Base-by-base conservation (phyloP, 148 eudicot species). In the Silene uniflora region DNA sequence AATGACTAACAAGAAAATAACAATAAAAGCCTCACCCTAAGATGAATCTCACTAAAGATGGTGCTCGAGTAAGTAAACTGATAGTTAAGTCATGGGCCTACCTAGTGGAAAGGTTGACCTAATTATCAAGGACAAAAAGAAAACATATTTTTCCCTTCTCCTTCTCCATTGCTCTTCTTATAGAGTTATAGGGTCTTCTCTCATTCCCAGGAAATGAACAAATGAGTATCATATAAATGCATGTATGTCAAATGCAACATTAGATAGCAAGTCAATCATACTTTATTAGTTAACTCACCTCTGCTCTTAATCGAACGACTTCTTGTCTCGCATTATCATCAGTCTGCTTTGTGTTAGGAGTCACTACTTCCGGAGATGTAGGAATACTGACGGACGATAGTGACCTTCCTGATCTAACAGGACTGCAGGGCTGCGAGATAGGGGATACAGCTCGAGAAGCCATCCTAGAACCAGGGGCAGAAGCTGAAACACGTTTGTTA, bases 401-500 rank as follows among this genome's bases (percentile, higher is more conserved):
- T 44, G 82, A 78, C 47, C 83, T 71, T 29, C 80, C 77, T 67
- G 89, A 70, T 70, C 66, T 75, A 72, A 67, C 71, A 59, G 86
- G 85, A 72, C 77, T 81, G 72, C 83, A 74, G 73, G 85, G 75
- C 63, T 77, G 81, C 8, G 79, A 84, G 83, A 85, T 73, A 66
- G 94, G 94, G 75, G 97, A 89, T 73, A 87, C 78, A 68, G 93
- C 81, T 24, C 88, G 86, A 74, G 97, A 91, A 76, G 71, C 77
- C 19, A 85, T 80, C 84, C 90, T 88, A 22, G 91, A 85, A 80
- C 83, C 84, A 83, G 97, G 89, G 75, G 85, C 85, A 83, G 91
- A 86, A 76, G 86, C 85, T 35, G 92, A 86, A 29, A 76, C 73
- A 47, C 83, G 81, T 78, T n/a, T n/a, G n/a, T n/a, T n/a, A n/a